Evolutionary conservation across 345 rosid species (phyloP).

Genomic region (Lepidium didymum): DNA sequence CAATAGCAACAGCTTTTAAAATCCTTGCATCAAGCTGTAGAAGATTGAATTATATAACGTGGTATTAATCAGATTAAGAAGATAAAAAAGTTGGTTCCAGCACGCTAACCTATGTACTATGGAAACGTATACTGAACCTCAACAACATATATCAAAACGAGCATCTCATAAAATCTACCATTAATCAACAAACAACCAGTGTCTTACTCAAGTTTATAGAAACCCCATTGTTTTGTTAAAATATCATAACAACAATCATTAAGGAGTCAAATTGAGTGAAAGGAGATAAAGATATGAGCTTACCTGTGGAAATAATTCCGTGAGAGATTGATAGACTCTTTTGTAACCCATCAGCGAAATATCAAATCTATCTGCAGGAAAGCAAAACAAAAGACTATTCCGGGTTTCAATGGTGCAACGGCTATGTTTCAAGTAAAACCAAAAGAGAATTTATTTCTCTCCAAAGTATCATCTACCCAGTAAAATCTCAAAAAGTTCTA

Average conservation of each 20-base stretch:
- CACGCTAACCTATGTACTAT: no score
- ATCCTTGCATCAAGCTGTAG: slow-evolving; percentile 68
- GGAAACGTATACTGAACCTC: not conserved
- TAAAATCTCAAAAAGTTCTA: not conserved
- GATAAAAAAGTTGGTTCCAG: not conserved
- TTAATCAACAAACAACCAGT: not conserved
- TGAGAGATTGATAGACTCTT: slow-evolving; percentile 45
- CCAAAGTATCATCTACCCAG: not conserved
- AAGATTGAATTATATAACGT: not conserved
- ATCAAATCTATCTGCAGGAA: not conserved
- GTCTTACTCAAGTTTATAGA: not conserved
- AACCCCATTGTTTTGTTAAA: not conserved
- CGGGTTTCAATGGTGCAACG: not conserved
- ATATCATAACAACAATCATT: not conserved
- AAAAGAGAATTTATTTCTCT: not conserved
- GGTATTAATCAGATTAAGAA: not conserved
- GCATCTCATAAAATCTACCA: not conserved
- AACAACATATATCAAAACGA: not conserved
- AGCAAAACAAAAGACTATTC: not conserved
- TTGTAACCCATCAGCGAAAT: slow-evolving; percentile 46
- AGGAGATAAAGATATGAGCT: not conserved
- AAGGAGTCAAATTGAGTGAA: not conserved
- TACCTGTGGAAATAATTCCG: slow-evolving; percentile 78
- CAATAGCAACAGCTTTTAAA: slow-evolving; percentile 85
- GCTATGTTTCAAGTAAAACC: not conserved